Evolutionary conservation across 768 basidiomycete species (phyloP), one percentile per base, ranked within the genome.

Genomic region (Cyclocybe aegerita): DNA sequence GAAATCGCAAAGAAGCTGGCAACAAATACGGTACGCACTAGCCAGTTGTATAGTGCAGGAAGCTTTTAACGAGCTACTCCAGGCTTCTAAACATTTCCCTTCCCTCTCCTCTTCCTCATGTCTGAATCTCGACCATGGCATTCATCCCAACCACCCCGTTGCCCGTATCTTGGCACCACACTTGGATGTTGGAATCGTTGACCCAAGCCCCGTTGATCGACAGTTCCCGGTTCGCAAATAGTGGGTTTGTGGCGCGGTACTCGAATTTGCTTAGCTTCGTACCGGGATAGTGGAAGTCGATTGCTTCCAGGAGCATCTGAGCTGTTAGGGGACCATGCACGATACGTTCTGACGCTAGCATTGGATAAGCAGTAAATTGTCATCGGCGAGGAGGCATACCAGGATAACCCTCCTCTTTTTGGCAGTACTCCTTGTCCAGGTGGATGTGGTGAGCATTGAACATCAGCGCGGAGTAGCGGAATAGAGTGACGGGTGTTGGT

Each of bases 401-500:
- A 54, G 84, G 78, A 56, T 90, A 90, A 7, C 88, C 88, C 66
- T 93, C 88, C 14, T 70, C 74, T 17, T 70, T 66, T 39, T 78
- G 81, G 5, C 87, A 81, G 61, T 85, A 90, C 16, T 84, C 80
- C 50, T 82, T 81, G 68, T 93, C 89, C 23, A 93, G 78, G 66
- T 94, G 91, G 56, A 94, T 89, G 57, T 83, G 77, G 57, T 94
- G 91, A 9, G 81, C 88, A 58, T 94, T 93, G 71, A 90, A 91
- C 56, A 85, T 93, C 16, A 94, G 72, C 14, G 91, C 89, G 4
- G 90, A 93, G 69, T 87, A 94, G 16, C 90, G 83, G 72, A 94
- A 94, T 15, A 93, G 71, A 0, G 86, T 90, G 7, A 84, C 82
- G 33, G 82, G 67, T 17, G 78, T 82, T 3, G 90, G 90, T 10